A percentile compares a stretch with the other conserved stretches of the same genome.
phyloP scores from a whole-genome alignment of 2,329 filamentous ascomycete genomes.

The Phaeomoniella chlamydospora region DNA sequence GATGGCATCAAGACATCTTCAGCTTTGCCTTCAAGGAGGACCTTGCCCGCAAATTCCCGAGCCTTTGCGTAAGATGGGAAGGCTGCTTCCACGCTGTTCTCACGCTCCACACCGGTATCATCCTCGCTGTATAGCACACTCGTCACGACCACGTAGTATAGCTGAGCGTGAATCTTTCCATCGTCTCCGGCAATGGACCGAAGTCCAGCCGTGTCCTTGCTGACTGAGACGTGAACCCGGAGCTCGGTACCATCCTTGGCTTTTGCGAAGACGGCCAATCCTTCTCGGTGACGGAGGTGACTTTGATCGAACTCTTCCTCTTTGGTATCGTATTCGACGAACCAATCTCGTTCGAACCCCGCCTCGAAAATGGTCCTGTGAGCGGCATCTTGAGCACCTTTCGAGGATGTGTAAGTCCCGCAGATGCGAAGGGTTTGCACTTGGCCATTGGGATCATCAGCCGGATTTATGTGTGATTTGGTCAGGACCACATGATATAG shows the following conservation, averaged over 20 bases:
- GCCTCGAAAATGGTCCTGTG: constrained; percentile 16
- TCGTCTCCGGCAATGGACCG: constrained; percentile 7
- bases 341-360: constrained; percentile 16
- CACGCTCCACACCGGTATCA: constrained; percentile 8
- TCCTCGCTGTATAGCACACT: constrained; percentile 11
- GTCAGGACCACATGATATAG: constrained; percentile 15
- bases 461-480: constrained; percentile 9
- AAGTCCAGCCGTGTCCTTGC: constrained; percentile 2
- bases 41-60: constrained; percentile 10
- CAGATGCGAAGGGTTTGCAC: constrained; percentile 14
- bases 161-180: constrained; percentile 10
- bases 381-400: constrained; percentile 12
- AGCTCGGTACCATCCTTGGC: constrained; percentile 13
- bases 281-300: constrained; percentile 7
- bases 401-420: constrained; percentile 12
- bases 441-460: constrained; percentile 11
- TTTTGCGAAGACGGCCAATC: constrained; percentile 12
- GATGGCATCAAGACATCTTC: constrained; percentile 4
- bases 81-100: constrained; percentile 12
- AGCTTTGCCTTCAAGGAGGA: constrained; percentile 11
- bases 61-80: constrained; percentile 13
- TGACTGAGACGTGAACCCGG: constrained; percentile 10
- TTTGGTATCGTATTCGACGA: constrained; percentile 12
- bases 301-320: constrained; percentile 7
- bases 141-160: constrained; percentile 16